Percentiles rank a stretch among this genome's conserved stretches.
These are phyloP conservation scores for Rhynchospora tenuis DNA, from an alignment of 176 grass and related monocot species.

Conservation along the genomic window DNA sequence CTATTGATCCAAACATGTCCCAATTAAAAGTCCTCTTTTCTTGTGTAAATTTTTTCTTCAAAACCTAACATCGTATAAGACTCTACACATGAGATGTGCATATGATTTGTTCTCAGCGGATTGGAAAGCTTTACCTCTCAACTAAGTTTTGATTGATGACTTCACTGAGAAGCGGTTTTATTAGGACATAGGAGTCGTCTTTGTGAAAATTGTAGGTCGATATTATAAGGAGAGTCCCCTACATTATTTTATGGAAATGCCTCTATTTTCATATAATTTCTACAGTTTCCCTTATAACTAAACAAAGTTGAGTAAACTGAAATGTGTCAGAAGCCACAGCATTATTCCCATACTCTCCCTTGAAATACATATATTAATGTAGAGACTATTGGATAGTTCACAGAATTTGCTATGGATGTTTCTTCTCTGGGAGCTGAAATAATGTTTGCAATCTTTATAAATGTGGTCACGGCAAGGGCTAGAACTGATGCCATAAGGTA, in stretches of 20 bases:
- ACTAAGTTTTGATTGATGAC: background rate
- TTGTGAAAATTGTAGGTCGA: background rate
- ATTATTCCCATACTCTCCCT: background rate
- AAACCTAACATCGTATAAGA: background rate
- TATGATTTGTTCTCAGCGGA: background rate
- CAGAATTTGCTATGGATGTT: conserved; percentile 40
- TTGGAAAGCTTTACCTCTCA: background rate
- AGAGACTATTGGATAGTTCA: conserved; percentile 32
- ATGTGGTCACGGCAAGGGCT: conserved; percentile 23
- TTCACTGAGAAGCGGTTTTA: background rate
- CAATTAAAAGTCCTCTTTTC: background rate
- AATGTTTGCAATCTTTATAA: conserved; percentile 51
- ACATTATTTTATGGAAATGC: background rate
- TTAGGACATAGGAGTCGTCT: background rate
- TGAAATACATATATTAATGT: conserved; percentile 2
- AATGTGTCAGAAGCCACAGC: background rate
- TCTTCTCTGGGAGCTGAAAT: conserved; percentile 46
- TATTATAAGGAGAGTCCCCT: background rate
- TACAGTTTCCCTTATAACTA: background rate
- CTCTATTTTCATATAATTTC: background rate
- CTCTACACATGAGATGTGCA: background rate
- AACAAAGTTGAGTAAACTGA: background rate
- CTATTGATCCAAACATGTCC: background rate
- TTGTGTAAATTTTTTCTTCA: background rate
- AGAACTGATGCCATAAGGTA: conserved; percentile 40